Conservation (phyloP, 2,329 filamentous ascomycete species). For the Aspergillus sergii region DNA sequence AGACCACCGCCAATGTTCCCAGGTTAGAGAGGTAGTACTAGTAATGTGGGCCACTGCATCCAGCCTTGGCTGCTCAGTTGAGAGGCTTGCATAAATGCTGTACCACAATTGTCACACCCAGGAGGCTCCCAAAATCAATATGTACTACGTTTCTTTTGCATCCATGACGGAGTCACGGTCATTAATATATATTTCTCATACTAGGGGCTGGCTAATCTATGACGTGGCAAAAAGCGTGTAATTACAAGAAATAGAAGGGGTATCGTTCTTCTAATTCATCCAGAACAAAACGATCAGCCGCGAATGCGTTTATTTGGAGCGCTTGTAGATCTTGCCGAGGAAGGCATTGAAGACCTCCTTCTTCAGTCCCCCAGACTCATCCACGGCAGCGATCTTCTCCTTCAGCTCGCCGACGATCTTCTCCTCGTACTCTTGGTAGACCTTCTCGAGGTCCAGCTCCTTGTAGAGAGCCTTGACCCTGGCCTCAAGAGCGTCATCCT, state of each 20-base stretch:
- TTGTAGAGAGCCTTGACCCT: constrained; percentile 86
- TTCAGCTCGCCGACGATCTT: constrained; percentile 77
- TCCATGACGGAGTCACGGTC: background rate
- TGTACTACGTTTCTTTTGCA: background rate
- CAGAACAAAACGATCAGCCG: background rate
- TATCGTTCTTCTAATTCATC: constrained; percentile 10
- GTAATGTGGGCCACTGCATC: background rate
- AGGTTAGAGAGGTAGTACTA: background rate
- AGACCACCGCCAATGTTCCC: background rate
- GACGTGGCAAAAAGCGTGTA: background rate
- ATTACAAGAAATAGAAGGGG: constrained; percentile 2
- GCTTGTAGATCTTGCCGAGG: constrained; percentile 96
- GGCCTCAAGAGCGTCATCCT: constrained; percentile 80
- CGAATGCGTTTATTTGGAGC: constrained; percentile 71
- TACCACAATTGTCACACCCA: background rate
- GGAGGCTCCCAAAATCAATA: background rate
- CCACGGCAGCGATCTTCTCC: constrained; percentile 73
- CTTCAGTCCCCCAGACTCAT: constrained; percentile 87
- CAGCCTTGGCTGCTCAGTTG: background rate
- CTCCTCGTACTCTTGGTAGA: constrained; percentile 90
- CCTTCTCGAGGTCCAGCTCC: constrained; percentile 79
- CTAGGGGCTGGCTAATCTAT: constrained; percentile 7
- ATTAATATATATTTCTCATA: background rate
- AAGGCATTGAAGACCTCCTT: constrained; percentile 88
- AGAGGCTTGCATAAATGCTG: background rate